Percentiles rank a stretch among this genome's conserved stretches.
Evolutionary conservation across 371 early-diverging fungal genomes (phyloP).

Genomic region (Circinella minor): DNA sequence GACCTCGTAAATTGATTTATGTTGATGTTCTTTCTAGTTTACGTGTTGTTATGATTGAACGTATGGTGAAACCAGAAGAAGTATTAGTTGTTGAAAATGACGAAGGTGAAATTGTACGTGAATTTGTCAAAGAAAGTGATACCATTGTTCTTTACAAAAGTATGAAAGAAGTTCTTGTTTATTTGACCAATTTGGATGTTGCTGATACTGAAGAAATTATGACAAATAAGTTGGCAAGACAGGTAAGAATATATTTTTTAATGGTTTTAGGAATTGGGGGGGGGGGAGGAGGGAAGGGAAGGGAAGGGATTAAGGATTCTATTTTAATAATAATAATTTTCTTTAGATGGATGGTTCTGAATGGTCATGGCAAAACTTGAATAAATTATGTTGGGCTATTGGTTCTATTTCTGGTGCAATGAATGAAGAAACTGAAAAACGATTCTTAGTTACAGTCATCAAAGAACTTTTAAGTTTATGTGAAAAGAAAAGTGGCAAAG

Average conservation of each 20-base stretch:
- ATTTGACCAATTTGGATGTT: conserved; percentile 94
- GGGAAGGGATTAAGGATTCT: no score
- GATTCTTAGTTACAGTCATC: conserved; percentile 98
- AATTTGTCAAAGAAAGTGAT: conserved; percentile 98
- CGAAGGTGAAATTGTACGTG: conserved; percentile 99
- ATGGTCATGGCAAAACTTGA: conserved; percentile 97
- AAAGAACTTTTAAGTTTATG: conserved; percentile 94
- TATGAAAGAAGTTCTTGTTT: conserved; percentile 98
- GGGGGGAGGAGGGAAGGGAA: no score
- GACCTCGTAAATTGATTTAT: conserved; percentile 72
- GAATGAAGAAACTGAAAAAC: conserved; percentile 95
- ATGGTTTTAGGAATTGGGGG: not conserved
- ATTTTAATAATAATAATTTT: not conserved
- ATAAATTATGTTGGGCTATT: conserved; percentile 99
- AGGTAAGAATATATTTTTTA: conserved; percentile 55
- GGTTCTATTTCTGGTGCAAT: conserved; percentile 98
- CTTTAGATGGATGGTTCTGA: conserved; percentile 87
- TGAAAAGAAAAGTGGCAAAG: conserved; percentile 96
- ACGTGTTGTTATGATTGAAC: conserved; percentile 92
- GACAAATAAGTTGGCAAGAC: conserved; percentile 86
- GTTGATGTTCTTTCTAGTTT: conserved; percentile 79
- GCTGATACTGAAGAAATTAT: conserved; percentile 94
- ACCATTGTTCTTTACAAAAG: conserved; percentile 98
- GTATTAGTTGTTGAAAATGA: conserved; percentile 99
- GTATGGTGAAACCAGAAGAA: conserved; percentile 98